Conservation (phyloP, 345 rosid genomes). For the Rhodamnia rubescens region DNA sequence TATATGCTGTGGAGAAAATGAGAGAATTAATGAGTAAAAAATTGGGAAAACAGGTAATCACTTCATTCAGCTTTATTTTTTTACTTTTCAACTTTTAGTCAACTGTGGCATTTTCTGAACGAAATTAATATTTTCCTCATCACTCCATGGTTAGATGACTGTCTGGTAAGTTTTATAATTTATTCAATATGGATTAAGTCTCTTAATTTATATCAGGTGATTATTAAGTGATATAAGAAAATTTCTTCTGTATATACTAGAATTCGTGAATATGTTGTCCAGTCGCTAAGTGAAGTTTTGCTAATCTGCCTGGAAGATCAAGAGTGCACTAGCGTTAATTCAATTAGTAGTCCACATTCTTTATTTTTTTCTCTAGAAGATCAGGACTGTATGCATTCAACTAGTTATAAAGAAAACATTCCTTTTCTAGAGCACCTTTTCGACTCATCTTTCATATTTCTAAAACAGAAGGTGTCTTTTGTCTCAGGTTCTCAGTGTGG, state of each 20-base stretch:
- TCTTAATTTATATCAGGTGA: not conserved
- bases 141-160: not conserved
- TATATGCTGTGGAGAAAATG: constrained; percentile 78
- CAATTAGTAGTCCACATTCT: not conserved
- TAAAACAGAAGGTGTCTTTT: not conserved
- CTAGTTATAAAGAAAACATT: not conserved
- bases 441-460: not conserved
- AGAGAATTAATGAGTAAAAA: constrained; percentile 43
- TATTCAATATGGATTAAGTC: not conserved
- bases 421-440: not conserved
- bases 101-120: not conserved
- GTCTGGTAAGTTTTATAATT: not conserved
- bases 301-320: not conserved
- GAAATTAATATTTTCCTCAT: not conserved
- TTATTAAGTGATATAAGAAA: not conserved
- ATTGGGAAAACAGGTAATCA: constrained; percentile 55
- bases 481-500: constrained; percentile 56
- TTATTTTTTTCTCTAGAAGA: not conserved
- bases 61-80: not conserved
- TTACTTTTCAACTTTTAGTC: not conserved
- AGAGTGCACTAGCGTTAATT: not conserved
- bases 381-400: not conserved
- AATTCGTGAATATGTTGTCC: not conserved
- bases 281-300: not conserved
- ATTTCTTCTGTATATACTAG: not conserved